Conservation (phyloP, 2,329 filamentous ascomycete genomes). For the Aspergillus novoparasiticus region DNA sequence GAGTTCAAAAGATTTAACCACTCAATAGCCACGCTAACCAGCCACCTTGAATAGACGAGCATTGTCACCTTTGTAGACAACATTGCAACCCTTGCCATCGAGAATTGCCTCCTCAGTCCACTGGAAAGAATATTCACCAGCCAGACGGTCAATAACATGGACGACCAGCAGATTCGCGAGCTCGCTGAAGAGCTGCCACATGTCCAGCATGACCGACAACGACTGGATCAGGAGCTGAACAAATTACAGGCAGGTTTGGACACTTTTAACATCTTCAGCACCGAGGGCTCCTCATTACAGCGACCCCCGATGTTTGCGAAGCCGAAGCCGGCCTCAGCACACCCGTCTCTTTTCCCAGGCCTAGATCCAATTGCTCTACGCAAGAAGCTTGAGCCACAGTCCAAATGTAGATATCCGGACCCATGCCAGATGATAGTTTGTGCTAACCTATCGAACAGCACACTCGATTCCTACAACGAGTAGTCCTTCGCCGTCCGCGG, state of each 20-base stretch:
- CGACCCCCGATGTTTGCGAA: neutral
- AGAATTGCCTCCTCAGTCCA: constrained; percentile 51
- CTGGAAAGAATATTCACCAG: constrained; percentile 48
- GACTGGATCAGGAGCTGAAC: constrained; percentile 20
- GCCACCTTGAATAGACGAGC: constrained; percentile 25
- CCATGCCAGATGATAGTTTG: neutral
- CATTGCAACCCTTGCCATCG: constrained; percentile 51
- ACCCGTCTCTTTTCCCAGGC: too few relatives aligned
- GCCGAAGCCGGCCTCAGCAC: neutral
- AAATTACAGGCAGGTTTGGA: constrained; percentile 17
- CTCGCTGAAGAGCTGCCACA: constrained; percentile 41
- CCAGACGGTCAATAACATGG: constrained; percentile 38
- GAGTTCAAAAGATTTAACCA: neutral
- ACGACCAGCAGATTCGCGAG: constrained; percentile 30
- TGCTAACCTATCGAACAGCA: neutral
- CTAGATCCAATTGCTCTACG: neutral
- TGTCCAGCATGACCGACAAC: constrained; percentile 17
- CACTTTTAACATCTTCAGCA: constrained; percentile 7
- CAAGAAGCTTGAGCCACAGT: neutral
- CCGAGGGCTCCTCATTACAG: neutral
- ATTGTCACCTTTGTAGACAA: constrained; percentile 52
- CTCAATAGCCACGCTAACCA: neutral
- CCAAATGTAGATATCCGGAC: neutral
- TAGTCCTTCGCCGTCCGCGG: neutral
- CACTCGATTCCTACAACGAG: neutral